A percentile compares a stretch with the other conserved stretches of the same genome.
Conservation (phyloP, 2,329 filamentous ascomycete species). For the Fusarium sp. region DNA sequence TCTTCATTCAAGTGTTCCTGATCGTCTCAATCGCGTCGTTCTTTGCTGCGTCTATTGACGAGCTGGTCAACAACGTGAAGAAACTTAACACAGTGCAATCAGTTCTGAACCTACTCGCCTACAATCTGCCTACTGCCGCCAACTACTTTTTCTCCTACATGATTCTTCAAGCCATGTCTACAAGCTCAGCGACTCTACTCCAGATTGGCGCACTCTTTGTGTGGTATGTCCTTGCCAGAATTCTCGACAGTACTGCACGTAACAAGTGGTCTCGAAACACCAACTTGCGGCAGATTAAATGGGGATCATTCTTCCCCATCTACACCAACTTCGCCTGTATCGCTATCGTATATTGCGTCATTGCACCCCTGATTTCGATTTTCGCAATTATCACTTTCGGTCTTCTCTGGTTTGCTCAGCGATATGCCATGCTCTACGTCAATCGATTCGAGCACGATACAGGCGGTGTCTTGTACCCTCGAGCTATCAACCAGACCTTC, state of each 20-base stretch:
- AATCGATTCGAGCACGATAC: constrained; percentile 91
- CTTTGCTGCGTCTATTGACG: constrained; percentile 71
- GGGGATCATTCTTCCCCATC: constrained; percentile 94
- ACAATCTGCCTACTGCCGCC: constrained; percentile 84
- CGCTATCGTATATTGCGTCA: constrained; percentile 86
- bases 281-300: constrained; percentile 79
- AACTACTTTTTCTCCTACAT: constrained; percentile 99
- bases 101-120: constrained; percentile 78
- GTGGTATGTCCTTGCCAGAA: constrained; percentile 84
- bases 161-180: constrained; percentile 91
- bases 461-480: constrained; percentile 90
- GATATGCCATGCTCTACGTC: constrained; percentile 98
- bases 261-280: constrained; percentile 91
- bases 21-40: constrained; percentile 89
- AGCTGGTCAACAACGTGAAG: constrained; percentile 67
- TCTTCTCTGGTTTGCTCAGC: constrained; percentile 92
- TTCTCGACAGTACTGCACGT: constrained; percentile 83
- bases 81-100: constrained; percentile 67
- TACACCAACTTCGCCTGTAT: constrained; percentile 98
- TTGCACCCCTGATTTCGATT: constrained; percentile 89
- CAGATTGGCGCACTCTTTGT: constrained; percentile 83
- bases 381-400: constrained; percentile 95
- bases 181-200: constrained; percentile 87
- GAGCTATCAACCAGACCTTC: constrained; percentile 95
- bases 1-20: constrained; percentile 95